phyloP scores from a whole-genome alignment of 768 basidiomycete species.

The Amanita rimosa region DNA sequence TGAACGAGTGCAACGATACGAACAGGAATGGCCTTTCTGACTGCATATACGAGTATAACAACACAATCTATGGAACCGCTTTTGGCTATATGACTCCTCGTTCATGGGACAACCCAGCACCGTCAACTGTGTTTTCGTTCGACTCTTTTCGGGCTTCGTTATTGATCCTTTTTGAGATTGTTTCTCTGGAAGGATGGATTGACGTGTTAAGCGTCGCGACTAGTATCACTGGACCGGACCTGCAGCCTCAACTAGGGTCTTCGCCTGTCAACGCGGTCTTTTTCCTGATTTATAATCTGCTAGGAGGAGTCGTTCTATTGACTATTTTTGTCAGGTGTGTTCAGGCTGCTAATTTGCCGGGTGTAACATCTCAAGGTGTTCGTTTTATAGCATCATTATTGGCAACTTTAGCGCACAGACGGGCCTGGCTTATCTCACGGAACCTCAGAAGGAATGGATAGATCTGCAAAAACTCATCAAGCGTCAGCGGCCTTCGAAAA shows the following conservation, averaged over 20 bases:
- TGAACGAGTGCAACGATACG: slow-evolving; percentile 77
- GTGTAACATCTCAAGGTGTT: slow-evolving; percentile 6
- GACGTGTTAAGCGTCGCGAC: slow-evolving; percentile 81
- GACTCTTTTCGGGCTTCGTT: slow-evolving; percentile 77
- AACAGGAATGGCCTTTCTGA: slow-evolving; percentile 39
- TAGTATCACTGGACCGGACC: slow-evolving; percentile 57
- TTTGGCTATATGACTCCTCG: slow-evolving; percentile 72
- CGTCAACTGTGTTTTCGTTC: slow-evolving; percentile 79
- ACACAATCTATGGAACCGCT: slow-evolving; percentile 44
- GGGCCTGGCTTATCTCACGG: slow-evolving; percentile 77
- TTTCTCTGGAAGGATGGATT: slow-evolving; percentile 95
- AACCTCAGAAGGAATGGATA: slow-evolving; percentile 88
- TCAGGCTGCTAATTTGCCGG: neutral
- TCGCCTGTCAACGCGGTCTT: slow-evolving; percentile 82
- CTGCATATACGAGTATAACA: slow-evolving; percentile 68
- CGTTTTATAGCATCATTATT: slow-evolving; percentile 73
- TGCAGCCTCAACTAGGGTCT: slow-evolving; percentile 62
- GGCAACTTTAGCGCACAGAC: slow-evolving; percentile 84
- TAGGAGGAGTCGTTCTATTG: slow-evolving; percentile 84
- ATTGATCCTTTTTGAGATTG: slow-evolving; percentile 91
- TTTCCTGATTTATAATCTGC: slow-evolving; percentile 82
- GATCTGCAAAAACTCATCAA: slow-evolving; percentile 83
- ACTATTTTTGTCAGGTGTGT: slow-evolving; percentile 83
- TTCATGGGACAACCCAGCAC: slow-evolving; percentile 82
- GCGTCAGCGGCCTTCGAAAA: slow-evolving; percentile 76